phyloP scores from a whole-genome alignment of 2,329 filamentous ascomycete genomes.

The Alternaria brassicicola region DNA sequence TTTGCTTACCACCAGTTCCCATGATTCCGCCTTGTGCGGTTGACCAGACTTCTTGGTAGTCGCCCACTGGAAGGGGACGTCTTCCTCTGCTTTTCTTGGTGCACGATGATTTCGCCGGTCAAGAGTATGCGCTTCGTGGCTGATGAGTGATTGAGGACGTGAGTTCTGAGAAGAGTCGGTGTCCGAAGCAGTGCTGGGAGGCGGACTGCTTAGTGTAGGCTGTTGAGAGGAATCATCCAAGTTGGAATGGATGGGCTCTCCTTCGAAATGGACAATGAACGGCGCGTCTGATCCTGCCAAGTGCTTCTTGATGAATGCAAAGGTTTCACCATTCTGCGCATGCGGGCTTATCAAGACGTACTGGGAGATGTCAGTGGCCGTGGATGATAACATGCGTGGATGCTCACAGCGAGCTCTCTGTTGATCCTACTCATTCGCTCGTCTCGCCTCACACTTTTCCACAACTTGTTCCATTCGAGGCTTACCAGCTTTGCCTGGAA shows the following conservation, averaged over 20 bases:
- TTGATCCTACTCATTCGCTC: slow-evolving; percentile 2
- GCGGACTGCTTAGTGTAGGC: neutral
- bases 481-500: slow-evolving; percentile 15
- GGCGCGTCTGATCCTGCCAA: slow-evolving; percentile 11
- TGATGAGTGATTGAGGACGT: neutral
- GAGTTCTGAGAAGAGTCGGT: neutral
- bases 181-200: too few relatives aligned
- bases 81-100: slow-evolving; percentile 1
- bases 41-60: slow-evolving; percentile 28
- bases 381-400: neutral
- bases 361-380: slow-evolving; percentile 20
- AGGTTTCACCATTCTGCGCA: slow-evolving; percentile 25
- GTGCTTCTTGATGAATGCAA: slow-evolving; percentile 37
- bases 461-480: slow-evolving; percentile 28
- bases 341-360: slow-evolving; percentile 32
- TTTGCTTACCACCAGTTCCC: slow-evolving; percentile 34
- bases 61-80: slow-evolving; percentile 22
- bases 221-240: neutral
- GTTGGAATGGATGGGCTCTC: slow-evolving; percentile 21
- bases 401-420: slow-evolving; percentile 29
- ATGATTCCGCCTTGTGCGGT: slow-evolving; percentile 28
- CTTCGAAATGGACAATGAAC: slow-evolving; percentile 27
- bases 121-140: neutral
- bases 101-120: slow-evolving; percentile 2
- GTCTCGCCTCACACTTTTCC: slow-evolving; percentile 7